phyloP scores from a whole-genome alignment of 1,139 yeast species.

The Magnusiomyces suaveolens region DNA sequence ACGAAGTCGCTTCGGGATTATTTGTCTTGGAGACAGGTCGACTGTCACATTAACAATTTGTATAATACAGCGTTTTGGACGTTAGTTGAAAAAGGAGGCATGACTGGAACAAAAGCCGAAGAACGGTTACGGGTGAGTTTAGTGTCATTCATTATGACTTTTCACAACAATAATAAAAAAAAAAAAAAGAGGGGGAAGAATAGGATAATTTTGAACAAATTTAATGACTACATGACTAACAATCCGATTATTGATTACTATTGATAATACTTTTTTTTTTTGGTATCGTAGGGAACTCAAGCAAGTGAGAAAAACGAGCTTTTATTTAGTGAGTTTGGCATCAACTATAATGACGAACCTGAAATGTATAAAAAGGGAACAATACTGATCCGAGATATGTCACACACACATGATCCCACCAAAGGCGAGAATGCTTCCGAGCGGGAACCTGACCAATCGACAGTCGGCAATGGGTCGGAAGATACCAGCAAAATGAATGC shows the following conservation, averaged over 20 bases:
- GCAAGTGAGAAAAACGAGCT: conserved; percentile 84
- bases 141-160: conserved; percentile 20
- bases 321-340: conserved; percentile 61
- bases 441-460: conserved; percentile 3
- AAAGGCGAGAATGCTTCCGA: background rate
- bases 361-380: conserved; percentile 87
- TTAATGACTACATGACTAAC: too few species aligned
- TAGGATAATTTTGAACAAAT: too few species aligned
- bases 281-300: conserved; percentile 48
- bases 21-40: conserved; percentile 92
- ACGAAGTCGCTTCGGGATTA: conserved; percentile 58
- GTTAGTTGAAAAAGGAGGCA: conserved; percentile 58
- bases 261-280: background rate
- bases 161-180: background rate
- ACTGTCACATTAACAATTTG: conserved; percentile 88
- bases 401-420: too few species aligned
- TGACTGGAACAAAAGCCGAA: conserved; percentile 73
- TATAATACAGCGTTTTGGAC: conserved; percentile 94
- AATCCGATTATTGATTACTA: background rate
- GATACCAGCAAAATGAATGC: background rate
- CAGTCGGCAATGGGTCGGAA: background rate
- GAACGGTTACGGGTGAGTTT: conserved; percentile 37
- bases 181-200: conserved; percentile 14
- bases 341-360: conserved; percentile 84
- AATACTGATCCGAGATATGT: conserved; percentile 48